phyloP scores from a whole-genome alignment of 2,329 filamentous ascomycete species.

The Macrophomina tecta region DNA sequence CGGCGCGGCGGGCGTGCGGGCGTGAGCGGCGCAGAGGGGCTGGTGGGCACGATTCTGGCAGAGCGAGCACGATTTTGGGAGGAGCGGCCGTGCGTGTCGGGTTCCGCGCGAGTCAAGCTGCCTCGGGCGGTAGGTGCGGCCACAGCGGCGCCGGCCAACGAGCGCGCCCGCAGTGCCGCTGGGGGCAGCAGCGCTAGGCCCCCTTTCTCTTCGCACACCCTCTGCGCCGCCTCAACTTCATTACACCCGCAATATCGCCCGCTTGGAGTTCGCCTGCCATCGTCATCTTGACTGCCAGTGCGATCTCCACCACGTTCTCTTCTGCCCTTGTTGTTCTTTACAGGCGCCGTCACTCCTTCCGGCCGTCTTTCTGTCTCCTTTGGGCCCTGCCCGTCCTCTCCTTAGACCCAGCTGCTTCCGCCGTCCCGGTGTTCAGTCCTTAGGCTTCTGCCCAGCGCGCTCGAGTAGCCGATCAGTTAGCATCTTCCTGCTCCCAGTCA shows the following conservation, averaged over 20 bases:
- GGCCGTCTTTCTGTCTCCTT: constrained; percentile 42
- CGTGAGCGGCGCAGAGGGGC: neutral
- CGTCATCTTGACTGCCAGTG: constrained; percentile 44
- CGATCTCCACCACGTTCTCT: constrained; percentile 46
- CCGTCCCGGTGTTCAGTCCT: constrained; percentile 34
- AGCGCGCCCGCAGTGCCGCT: constrained; percentile 5
- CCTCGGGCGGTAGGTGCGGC: neutral
- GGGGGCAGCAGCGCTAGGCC: constrained; percentile 27
- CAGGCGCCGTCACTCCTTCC: constrained; percentile 51
- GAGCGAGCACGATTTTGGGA: constrained; percentile 6
- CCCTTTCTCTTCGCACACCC: constrained; percentile 26
- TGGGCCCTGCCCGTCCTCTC: constrained; percentile 49
- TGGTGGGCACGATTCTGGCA: neutral
- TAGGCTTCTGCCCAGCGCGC: constrained; percentile 42
- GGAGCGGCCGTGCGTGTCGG: neutral
- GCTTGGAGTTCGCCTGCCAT: constrained; percentile 43
- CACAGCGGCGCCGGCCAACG: constrained; percentile 14
- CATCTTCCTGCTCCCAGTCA: constrained; percentile 28
- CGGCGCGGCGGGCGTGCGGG: neutral
- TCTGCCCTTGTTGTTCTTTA: constrained; percentile 44
- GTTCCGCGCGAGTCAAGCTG: neutral
- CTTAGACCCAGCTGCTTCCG: constrained; percentile 35
- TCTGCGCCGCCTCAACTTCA: constrained; percentile 32
- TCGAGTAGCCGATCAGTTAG: constrained; percentile 39
- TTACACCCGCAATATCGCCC: constrained; percentile 32